Evolutionary conservation across 305 asterid genomes (phyloP), one percentile per base, ranked within the genome.

Genomic region (Solanum hybrid): DNA sequence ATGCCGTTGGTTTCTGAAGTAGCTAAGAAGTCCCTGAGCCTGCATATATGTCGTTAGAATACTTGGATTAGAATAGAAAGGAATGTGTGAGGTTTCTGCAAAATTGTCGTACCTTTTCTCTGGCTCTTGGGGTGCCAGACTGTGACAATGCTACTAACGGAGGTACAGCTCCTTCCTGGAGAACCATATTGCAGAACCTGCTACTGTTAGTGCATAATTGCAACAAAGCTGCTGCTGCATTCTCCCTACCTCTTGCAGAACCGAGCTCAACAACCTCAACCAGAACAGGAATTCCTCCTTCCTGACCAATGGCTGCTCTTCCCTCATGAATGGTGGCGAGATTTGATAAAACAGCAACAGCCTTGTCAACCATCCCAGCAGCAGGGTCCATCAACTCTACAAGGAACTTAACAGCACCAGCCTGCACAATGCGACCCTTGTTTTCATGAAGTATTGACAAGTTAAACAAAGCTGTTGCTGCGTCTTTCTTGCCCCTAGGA

Each of bases 181-280:
- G 91, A 69, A 91, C 92, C 92, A 92, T 91, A 46, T 85, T 91
- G 81, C 92, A 91, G 90, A 91, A 89, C 29, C 35, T 64, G 79
- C 86, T 87, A 88, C 92, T 92, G 51, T 89, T 85, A 13, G 88
- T 91, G 79, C 94, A 93, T 87, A 93, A 36, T 84, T 91, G 91
- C 88, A 92, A 13, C 66, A 93, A 90, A 46, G 93, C 88, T 56
- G 90, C 64, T n/a, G 92, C 91, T 26, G 93, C 94, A 64, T 92
- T 92, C 87, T 93, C 94, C 90, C 92, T 93, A 64, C 92, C 93
- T 79, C 88, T 93, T 38, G 91, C 92, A 35, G 92, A 91, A 38
- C 92, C 92, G 66, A 88, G 90, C 89, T 93, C 95, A 9, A 93
- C 82, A 73, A 88, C 94, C 90, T 93, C 94, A 89, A 93, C 93